Base-by-base conservation (phyloP, 495 filamentous ascomycete genomes). In the Staphylotrichum tortipilum region DNA sequence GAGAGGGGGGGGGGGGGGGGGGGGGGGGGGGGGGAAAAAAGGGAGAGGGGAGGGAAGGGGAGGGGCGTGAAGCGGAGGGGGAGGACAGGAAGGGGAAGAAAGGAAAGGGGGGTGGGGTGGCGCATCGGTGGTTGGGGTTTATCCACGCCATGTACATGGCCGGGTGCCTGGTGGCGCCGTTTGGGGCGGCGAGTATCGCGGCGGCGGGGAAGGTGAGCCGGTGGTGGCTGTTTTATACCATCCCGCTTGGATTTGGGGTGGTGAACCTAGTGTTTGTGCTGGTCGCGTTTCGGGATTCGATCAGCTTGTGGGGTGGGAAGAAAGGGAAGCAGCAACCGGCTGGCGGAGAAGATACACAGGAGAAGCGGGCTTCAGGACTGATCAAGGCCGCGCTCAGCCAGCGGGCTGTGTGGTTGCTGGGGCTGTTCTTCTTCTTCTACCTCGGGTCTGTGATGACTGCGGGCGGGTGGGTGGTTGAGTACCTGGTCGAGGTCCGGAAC, bases 401-500 rank as follows among this genome's bases (percentile, higher is more conserved):
- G 18, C 57, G 44, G 41, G 60, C 60, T 19, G 54, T 77, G 1
- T 78, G 75, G 75, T 59, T 75, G 12, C 47, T 78, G 38, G 72
- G 70, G 43, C 49, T 69, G 7, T 76, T 76, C 47, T 78, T 73
- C 61, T 76, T 77, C 58, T 69, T 76, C 44, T 67, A 68, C 52
- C 60, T 74, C 2, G 75, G 74, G 1, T 69, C 65, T 6, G 58
- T 52, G 11, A 60, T 73, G 7, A 75, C 73, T 10, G 68, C 73
- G 10, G 68, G 70, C 7, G 74, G 75, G 45, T 71, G 66, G 68
- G 62, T 71, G 0, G 82, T 87, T 29, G 80, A 83, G 19, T 87
- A 84, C 65, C 63, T 87, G 37, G 80, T 86, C 44, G 77, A 64
- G 30, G 81, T 82, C 52, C 80, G 84, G 4, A 65, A 76, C 43